Evolutionary conservation across 1,139 yeast genomes (phyloP).

Genomic region (Yamadazyma triangularis): DNA sequence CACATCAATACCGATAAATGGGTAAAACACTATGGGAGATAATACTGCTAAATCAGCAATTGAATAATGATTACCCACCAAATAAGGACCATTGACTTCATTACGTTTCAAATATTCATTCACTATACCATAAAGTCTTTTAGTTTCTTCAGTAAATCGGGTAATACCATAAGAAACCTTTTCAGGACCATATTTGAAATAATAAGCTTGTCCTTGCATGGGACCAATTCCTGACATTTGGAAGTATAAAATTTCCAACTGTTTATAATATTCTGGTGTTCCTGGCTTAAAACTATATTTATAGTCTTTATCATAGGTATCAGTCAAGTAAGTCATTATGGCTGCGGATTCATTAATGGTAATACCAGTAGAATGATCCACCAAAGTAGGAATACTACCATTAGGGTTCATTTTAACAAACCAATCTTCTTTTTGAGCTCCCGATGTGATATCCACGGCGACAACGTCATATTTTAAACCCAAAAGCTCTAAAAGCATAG

Average conservation of each 20-base stretch:
- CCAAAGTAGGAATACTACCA: slow-evolving; percentile 60
- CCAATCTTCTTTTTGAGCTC: slow-evolving; percentile 49
- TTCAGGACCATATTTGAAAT: slow-evolving; percentile 44
- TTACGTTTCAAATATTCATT: slow-evolving; percentile 42
- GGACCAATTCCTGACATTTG: slow-evolving; percentile 61
- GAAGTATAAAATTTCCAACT: slow-evolving; percentile 49
- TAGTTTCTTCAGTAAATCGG: slow-evolving; percentile 48
- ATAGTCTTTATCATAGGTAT: slow-evolving; percentile 51
- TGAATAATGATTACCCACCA: slow-evolving; percentile 54
- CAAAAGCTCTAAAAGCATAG: slow-evolving; percentile 45
- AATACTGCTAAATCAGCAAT: slow-evolving; percentile 48
- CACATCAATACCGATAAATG: slow-evolving; percentile 28
- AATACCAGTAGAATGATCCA: slow-evolving; percentile 41
- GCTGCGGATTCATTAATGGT: slow-evolving; percentile 58
- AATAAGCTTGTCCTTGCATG: slow-evolving; percentile 55
- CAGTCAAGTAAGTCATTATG: slow-evolving; percentile 51
- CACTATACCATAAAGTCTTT: slow-evolving; percentile 49
- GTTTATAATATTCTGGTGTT: slow-evolving; percentile 44
- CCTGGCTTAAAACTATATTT: slow-evolving; percentile 44
- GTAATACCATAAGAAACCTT: slow-evolving; percentile 49
- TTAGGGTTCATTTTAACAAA: slow-evolving; percentile 53
- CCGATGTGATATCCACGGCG: slow-evolving; percentile 29
- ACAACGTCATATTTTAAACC: slow-evolving; percentile 44
- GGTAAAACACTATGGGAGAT: slow-evolving; percentile 28
- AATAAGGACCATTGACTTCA: slow-evolving; percentile 39